Evolutionary conservation across 2,329 filamentous ascomycete species (phyloP).

Genomic region (Cladophialophora immunda): DNA sequence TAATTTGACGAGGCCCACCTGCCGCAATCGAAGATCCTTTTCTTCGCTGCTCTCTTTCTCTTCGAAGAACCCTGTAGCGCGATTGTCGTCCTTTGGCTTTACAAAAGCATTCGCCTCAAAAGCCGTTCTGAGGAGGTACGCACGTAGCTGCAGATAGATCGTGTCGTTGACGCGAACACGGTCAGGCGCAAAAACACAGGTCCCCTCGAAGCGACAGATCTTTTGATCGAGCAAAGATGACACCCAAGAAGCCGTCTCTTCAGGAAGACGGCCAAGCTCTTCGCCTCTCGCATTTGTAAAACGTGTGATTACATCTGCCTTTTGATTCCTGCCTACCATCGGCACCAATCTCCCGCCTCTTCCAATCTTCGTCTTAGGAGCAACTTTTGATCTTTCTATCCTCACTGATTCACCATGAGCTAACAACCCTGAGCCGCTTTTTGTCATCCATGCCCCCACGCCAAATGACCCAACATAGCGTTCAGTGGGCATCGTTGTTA

Average conservation of each 20-base stretch:
- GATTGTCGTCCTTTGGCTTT: slow-evolving; percentile 72
- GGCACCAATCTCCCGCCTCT: slow-evolving; percentile 54
- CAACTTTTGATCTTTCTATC: slow-evolving; percentile 85
- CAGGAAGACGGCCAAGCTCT: slow-evolving; percentile 86
- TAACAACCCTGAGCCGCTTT: slow-evolving; percentile 77
- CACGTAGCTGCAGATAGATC: slow-evolving; percentile 86
- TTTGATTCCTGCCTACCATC: slow-evolving; percentile 62
- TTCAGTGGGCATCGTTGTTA: slow-evolving; percentile 60
- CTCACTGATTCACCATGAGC: slow-evolving; percentile 83
- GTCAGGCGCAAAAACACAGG: slow-evolving; percentile 89
- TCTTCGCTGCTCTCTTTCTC: slow-evolving; percentile 87
- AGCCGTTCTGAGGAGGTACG: slow-evolving; percentile 75
- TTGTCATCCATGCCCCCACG: slow-evolving; percentile 89
- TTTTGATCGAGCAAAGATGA: slow-evolving; percentile 91
- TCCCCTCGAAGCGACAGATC: slow-evolving; percentile 85
- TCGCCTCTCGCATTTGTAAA: slow-evolving; percentile 82
- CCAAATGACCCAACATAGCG: slow-evolving; percentile 93
- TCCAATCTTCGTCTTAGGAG: slow-evolving; percentile 62
- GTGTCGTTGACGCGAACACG: slow-evolving; percentile 88
- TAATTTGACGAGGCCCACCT: slow-evolving; percentile 86
- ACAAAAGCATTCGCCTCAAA: slow-evolving; percentile 73
- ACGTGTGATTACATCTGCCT: slow-evolving; percentile 86
- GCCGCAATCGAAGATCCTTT: slow-evolving; percentile 80
- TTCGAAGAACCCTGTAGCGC: slow-evolving; percentile 78
- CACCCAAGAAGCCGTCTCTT: slow-evolving; percentile 89